Conservation (phyloP, 2,329 filamentous ascomycete species). For the Xylaria arbuscula region DNA sequence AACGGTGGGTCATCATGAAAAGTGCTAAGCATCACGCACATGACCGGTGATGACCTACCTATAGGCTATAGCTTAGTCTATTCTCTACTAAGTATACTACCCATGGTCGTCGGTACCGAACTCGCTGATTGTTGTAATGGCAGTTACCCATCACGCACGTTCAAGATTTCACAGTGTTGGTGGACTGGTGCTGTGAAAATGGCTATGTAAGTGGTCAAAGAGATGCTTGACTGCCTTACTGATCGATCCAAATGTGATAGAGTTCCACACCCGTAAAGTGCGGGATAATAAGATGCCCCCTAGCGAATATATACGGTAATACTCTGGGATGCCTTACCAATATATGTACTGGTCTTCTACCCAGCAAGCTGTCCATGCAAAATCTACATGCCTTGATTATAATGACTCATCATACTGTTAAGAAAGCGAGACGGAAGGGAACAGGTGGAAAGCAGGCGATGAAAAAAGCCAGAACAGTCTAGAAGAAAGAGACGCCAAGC, state of each 20-base stretch:
- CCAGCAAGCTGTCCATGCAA: slow-evolving; percentile 2
- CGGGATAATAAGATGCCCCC: background rate
- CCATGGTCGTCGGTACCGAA: background rate
- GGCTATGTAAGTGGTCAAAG: background rate
- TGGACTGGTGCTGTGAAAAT: background rate
- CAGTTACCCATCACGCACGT: slow-evolving; percentile 2
- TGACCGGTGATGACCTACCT: slow-evolving; percentile 2
- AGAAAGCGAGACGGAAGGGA: background rate
- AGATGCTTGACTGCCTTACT: background rate
- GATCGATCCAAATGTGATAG: background rate
- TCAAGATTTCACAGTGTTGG: background rate
- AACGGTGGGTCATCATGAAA: slow-evolving; percentile 25
- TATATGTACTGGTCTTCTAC: background rate
- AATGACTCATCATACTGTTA: slow-evolving; percentile 1
- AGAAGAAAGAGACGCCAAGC: slow-evolving; percentile 9
- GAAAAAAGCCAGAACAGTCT: background rate
- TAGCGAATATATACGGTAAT: slow-evolving; percentile 8
- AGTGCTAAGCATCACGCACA: slow-evolving; percentile 12
- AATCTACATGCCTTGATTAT: slow-evolving; percentile 11
- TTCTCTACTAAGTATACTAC: background rate
- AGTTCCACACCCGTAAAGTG: no score
- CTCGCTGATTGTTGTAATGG: slow-evolving; percentile 1
- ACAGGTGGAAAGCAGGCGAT: background rate
- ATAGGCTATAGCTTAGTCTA: background rate
- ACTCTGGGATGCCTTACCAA: background rate